Base-by-base conservation (phyloP, 2,329 filamentous ascomycete species). In the Ophiognomonia clavigignenti-juglandacearum region DNA sequence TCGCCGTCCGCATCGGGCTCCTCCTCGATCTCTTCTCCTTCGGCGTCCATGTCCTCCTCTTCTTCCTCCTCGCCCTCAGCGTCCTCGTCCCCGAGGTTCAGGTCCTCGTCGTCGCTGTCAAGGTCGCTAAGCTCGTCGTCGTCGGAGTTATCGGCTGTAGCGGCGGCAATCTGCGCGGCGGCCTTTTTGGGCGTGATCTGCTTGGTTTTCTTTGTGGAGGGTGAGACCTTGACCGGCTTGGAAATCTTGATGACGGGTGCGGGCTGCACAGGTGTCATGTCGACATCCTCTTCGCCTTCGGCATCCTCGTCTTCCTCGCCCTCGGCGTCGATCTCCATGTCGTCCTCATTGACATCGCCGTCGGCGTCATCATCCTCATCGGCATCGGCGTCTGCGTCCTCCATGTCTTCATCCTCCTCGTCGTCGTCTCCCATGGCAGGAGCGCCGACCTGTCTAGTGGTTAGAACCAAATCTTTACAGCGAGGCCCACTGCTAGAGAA, bases 111-210 rank as follows among this genome's bases (percentile, higher is more conserved):
- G n/a, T 79, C 74, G 52, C 74, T 78, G 38, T 78, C 73, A 8
- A 76, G 66, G 34, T 80, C 76, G 53, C 75, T 80, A 4, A 80
- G 69, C 53, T 79, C 75, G 34, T 78, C 76, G 9, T 76, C 74
- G n/a, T 74, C 72, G 34, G 74, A 73, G 18, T 74, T 73, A 19
- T 75, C 73, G 6, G 26, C 43, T 6, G 6, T n/a, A 13, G 64
- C 64, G 22, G 60, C 57, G 19, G 59, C 56, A 20, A 61, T 64
- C 32, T 51, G 49, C 24, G 38, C 49, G 34, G 45, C 31, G 14
- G 45, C 34, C 34, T 51, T 51, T 36, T 48, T 48, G 11, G 49
- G 45, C 6, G 66, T 55, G 10, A 63, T 57, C 26, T 63, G 56
- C 57, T 67, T 71, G 14, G 63, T 55, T 32, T 60, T 63, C 43